Evolutionary conservation across 1,284 basidiomycete species (phyloP).

Genomic region (Retiboletus flavoniger): DNA sequence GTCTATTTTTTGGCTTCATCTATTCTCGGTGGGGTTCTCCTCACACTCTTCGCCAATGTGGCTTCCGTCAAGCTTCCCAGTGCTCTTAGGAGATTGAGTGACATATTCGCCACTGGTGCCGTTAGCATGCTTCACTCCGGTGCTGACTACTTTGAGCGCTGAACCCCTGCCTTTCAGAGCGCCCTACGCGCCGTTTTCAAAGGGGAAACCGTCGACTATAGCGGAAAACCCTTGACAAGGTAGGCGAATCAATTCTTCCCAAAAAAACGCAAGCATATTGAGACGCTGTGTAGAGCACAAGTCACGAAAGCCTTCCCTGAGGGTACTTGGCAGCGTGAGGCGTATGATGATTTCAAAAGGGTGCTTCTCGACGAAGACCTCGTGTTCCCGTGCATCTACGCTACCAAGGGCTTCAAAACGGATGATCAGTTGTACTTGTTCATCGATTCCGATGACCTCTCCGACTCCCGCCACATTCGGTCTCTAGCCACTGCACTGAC

Average conservation of each 20-base stretch:
- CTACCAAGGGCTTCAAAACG: slow-evolving; percentile 24
- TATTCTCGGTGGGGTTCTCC: slow-evolving; percentile 18
- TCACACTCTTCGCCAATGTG: slow-evolving; percentile 16
- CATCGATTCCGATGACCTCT: slow-evolving; percentile 26
- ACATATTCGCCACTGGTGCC: neutral
- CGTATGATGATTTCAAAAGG: slow-evolving; percentile 22
- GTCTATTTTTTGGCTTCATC: slow-evolving; percentile 13
- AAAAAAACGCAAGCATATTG: neutral
- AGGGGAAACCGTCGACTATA: neutral
- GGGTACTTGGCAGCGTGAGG: slow-evolving; percentile 20
- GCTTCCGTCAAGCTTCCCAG: slow-evolving; percentile 12
- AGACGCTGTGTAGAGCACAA: slow-evolving; percentile 15
- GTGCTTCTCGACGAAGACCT: slow-evolving; percentile 25
- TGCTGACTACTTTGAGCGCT: neutral
- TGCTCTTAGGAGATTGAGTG: slow-evolving; percentile 7
- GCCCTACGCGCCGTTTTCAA: slow-evolving; percentile 1
- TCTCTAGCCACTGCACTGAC: slow-evolving; percentile 17
- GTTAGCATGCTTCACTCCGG: slow-evolving; percentile 5
- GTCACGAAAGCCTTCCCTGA: slow-evolving; percentile 11
- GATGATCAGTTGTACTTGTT: slow-evolving; percentile 24
- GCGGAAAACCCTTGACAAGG: slow-evolving; percentile 21
- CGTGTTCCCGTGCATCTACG: slow-evolving; percentile 25
- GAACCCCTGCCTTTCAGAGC: slow-evolving; percentile 3
- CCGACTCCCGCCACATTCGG: slow-evolving; percentile 20
- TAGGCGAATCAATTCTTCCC: neutral